Evolutionary conservation across 2,329 filamentous ascomycete species (phyloP), one percentile per base, ranked within the genome.

Genomic region (Amauroascus verrucosus): DNA sequence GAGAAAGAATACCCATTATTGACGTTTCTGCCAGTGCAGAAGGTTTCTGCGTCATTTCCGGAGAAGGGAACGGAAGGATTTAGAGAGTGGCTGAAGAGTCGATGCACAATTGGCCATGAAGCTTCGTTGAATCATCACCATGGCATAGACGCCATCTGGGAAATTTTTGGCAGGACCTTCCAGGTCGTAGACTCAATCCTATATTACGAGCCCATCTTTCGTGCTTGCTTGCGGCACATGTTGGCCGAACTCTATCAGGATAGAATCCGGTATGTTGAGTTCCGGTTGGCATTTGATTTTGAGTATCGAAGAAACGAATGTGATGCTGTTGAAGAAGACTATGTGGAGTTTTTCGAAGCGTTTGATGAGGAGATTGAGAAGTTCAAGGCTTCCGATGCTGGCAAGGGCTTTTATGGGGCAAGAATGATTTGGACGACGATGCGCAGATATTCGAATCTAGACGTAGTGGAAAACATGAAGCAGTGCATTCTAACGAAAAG

Each of bases 191-290:
- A 81, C 44, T 84, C 82, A n/a, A 79, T 95, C 49, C 76, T 95
- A 50, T 86, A 85, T 69, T 95, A 95, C 70, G 91, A 96, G 69
- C 90, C 90, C 13, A 87, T 96, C 58, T 91, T 86, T 71, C 81
- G 88, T 26, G 75, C 75, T 16, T 94, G 89, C 63, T 72, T 96
- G 57, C 81, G 78, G 26, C 77, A 80, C n/a, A 76, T 96, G 61
- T 80, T 95, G 68, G 73, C 73, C 48, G 77, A 84, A 48, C 75
- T 96, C 20, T 75, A 83, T 16, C 80, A 80, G 5, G 91, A 97
- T 65, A 88, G 89, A 4, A 81, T 96, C 30, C 81, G 77, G 63
- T 97, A 88, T 77, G 85, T 85, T 13, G 93, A 97, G 65, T 73
- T 96, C 57, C 79, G 88, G 47, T 79, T 86, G 48, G 85, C 82